Evolutionary conservation across 441 rosid species (phyloP).

Genomic region (Bocquillonia castaneifolia): DNA sequence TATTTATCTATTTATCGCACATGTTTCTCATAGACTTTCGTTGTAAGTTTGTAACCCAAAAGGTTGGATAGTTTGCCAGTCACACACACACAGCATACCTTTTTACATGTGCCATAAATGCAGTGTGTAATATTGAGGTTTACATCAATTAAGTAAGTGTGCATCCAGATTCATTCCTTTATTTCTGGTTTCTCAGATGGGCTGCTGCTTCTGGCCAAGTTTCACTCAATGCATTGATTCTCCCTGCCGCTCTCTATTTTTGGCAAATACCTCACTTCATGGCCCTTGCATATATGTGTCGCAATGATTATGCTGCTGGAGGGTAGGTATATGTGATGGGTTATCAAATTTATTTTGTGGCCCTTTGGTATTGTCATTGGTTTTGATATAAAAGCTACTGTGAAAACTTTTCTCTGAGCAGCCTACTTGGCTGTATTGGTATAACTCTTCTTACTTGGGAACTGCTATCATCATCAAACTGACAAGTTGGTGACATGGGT

Average conservation of each 20-base stretch:
- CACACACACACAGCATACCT: neutral
- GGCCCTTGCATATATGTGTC: constrained; percentile 90
- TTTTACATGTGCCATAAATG: neutral
- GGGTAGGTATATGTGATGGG: constrained; percentile 50
- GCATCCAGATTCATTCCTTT: constrained; percentile 15
- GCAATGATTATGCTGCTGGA: constrained; percentile 89
- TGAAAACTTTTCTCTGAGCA: neutral
- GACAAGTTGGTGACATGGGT: neutral
- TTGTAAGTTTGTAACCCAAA: neutral
- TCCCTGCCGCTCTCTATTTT: constrained; percentile 91
- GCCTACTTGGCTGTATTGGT: neutral
- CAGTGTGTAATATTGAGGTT: neutral
- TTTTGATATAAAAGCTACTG: constrained; percentile 7
- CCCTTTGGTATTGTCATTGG: constrained; percentile 3
- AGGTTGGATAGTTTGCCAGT: neutral
- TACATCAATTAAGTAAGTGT: neutral
- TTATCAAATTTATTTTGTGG: constrained; percentile 1
- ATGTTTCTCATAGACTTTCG: neutral
- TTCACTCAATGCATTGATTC: constrained; percentile 62
- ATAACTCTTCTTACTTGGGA: neutral
- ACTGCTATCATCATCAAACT: neutral
- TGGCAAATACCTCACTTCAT: constrained; percentile 99
- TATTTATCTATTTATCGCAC: neutral
- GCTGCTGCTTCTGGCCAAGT: constrained; percentile 82
- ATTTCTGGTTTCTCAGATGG: constrained; percentile 56